Conservation (phyloP, 2,329 filamentous ascomycete species). For the Calonectria leucothoes region DNA sequence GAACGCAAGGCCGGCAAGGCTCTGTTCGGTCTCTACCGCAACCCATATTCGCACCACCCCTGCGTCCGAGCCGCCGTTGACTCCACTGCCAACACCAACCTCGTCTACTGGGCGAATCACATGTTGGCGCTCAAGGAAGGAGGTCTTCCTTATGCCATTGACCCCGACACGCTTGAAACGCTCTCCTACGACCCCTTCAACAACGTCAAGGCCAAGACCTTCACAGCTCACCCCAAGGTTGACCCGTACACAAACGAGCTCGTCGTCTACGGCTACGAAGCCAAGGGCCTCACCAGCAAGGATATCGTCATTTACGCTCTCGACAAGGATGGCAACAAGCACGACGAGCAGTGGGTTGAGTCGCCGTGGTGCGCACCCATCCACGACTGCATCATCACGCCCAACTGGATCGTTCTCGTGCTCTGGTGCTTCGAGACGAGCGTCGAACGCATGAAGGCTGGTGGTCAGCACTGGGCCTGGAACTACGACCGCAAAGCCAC, state of each 20-base stretch:
- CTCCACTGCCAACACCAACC: constrained; percentile 30
- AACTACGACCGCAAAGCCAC: neutral
- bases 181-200: constrained; percentile 15
- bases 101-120: constrained; percentile 19
- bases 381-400: constrained; percentile 26
- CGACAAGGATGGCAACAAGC: neutral
- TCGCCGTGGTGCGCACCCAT: constrained; percentile 22
- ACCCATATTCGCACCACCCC: constrained; percentile 24
- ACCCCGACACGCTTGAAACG: constrained; percentile 28
- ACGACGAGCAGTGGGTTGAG: constrained; percentile 31
- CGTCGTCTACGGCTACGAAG: constrained; percentile 27
- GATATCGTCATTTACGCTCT: constrained; percentile 27
- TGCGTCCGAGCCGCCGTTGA: constrained; percentile 23
- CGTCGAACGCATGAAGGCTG: constrained; percentile 13
- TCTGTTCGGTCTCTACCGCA: constrained; percentile 20
- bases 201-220: constrained; percentile 25
- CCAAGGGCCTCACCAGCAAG: constrained; percentile 22
- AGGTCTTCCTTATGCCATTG: constrained; percentile 20
- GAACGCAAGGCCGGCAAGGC: constrained; percentile 51
- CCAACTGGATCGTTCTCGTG: constrained; percentile 23
- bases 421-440: constrained; percentile 23
- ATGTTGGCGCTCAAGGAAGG: constrained; percentile 21
- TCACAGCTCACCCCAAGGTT: constrained; percentile 24
- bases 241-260: constrained; percentile 23
- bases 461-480: constrained; percentile 28